Evolutionary conservation across 345 rosid genomes (phyloP), one percentile per base, ranked within the genome.

Genomic region (Syzygium grande): DNA sequence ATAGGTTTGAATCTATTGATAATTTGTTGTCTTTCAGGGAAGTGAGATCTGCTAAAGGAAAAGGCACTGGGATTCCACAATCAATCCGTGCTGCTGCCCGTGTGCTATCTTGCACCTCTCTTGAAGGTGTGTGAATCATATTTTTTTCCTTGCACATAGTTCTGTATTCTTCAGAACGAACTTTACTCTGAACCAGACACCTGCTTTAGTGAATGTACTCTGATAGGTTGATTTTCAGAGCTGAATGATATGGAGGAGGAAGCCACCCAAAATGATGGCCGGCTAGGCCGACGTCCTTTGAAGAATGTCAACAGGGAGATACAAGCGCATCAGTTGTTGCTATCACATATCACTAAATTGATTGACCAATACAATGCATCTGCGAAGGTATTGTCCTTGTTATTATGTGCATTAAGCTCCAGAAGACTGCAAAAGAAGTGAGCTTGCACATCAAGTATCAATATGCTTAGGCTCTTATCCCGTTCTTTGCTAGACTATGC

Each of bases 11-110:
- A 68, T 68, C 79, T 38, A 19, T 56, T 55, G 84, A 19, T 56
- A 27, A 25, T 38, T 77, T 84, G 73, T 46, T 43, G 53, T 3
- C 29, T 85, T 84, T 85, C 84, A 97, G 98, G 93, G 97, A 95
- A 92, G 97, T 97, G 59, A 95, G 89, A 93, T 95, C 96, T 85
- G 90, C 89, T 85, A 86, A 52, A 88, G 96, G 96, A 86, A 97
- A 94, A 89, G 97, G 99, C 87, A 94, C 89, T 89, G 99, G 98
- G 61, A 86, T 97, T 87, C 98, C 98, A 27, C 97, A 93, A 86
- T 93, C 98, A 80, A 95, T 97, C 34, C 98, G 96, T 88, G 97
- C 99, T 22, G 94, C 94, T 92, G 95, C 96, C 88, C 97, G 97
- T 90, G 92, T 97, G 89, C 87, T 94, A 51, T 89, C 93, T 86